phyloP scores from a whole-genome alignment of 768 basidiomycete species.

The Royoungia palumana region DNA sequence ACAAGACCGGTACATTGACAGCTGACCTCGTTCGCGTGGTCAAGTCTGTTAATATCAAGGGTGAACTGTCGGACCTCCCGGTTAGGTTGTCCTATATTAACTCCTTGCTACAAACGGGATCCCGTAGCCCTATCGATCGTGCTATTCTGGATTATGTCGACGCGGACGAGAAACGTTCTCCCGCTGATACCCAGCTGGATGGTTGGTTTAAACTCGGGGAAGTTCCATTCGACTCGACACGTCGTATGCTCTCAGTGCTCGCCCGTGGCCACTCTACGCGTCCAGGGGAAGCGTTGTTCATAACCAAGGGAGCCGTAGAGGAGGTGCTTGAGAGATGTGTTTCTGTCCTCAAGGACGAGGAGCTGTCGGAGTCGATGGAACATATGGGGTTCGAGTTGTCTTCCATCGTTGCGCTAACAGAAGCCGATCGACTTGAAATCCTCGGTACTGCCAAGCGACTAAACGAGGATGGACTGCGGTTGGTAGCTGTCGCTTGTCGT shows the following conservation, averaged over 20 bases:
- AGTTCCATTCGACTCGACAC: slow-evolving; percentile 36
- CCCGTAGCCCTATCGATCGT: slow-evolving; percentile 35
- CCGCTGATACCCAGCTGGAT: slow-evolving; percentile 8
- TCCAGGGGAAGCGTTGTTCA: slow-evolving; percentile 21
- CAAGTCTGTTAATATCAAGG: slow-evolving; percentile 22
- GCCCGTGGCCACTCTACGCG: slow-evolving; percentile 23
- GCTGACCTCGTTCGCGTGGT: slow-evolving; percentile 37
- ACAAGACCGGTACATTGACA: slow-evolving; percentile 65
- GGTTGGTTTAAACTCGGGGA: slow-evolving; percentile 32
- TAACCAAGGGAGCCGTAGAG: slow-evolving; percentile 33
- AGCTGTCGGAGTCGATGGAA: slow-evolving; percentile 10
- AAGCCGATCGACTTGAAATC: slow-evolving; percentile 18
- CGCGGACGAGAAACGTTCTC: slow-evolving; percentile 10
- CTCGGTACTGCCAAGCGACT: slow-evolving; percentile 26
- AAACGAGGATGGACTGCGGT: slow-evolving; percentile 32
- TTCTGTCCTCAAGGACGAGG: slow-evolving; percentile 17
- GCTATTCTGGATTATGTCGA: slow-evolving; percentile 30
- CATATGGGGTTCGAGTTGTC: slow-evolving; percentile 17
- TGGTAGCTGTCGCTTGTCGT: slow-evolving; percentile 29
- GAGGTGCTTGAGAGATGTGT: slow-evolving; percentile 32
- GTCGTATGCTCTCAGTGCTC: slow-evolving; percentile 34
- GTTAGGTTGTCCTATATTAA: slow-evolving; percentile 31
- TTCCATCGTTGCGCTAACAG: slow-evolving; percentile 16
- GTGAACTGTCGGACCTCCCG: slow-evolving; percentile 24
- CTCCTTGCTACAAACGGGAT: slow-evolving; percentile 32